Evolutionary conservation across 1,139 yeast species (phyloP).

Genomic region (Yamadazyma dushanensis): DNA sequence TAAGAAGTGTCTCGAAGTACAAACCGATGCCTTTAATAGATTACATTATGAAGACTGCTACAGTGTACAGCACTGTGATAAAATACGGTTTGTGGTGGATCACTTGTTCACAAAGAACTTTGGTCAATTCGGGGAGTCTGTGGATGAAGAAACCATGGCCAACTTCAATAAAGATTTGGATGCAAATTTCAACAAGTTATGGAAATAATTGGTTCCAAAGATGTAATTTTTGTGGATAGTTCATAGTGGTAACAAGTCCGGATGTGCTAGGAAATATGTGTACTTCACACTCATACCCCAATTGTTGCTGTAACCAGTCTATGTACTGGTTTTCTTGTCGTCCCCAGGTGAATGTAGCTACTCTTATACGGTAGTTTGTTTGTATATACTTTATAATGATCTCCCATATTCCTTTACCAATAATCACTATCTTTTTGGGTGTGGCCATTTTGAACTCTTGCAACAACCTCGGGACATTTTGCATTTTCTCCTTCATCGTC

Average conservation of each 20-base stretch:
- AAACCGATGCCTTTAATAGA: slow-evolving; percentile 34
- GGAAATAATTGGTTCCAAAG: slow-evolving; percentile 50
- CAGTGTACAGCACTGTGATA: slow-evolving; percentile 37
- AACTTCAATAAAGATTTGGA: slow-evolving; percentile 35
- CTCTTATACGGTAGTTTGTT: slow-evolving; percentile 11
- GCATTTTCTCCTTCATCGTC: slow-evolving; percentile 49
- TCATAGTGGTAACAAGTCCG: slow-evolving; percentile 63
- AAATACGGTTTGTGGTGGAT: slow-evolving; percentile 39
- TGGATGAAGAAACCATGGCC: slow-evolving; percentile 26
- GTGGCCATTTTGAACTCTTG: slow-evolving; percentile 37
- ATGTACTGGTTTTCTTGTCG: slow-evolving; percentile 28
- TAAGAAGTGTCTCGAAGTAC: slow-evolving; percentile 35
- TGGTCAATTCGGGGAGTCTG: slow-evolving; percentile 39
- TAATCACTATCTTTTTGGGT: slow-evolving; percentile 52
- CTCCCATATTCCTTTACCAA: slow-evolving; percentile 85
- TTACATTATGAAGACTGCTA: slow-evolving; percentile 43
- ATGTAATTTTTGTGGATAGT: slow-evolving; percentile 42
- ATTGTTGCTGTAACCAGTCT: slow-evolving; percentile 11
- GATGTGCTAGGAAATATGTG: slow-evolving; percentile 76
- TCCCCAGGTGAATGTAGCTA: slow-evolving; percentile 54
- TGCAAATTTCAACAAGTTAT: slow-evolving; percentile 31
- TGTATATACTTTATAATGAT: slow-evolving; percentile 42
- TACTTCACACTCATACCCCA: slow-evolving; percentile 20
- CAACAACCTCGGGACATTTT: slow-evolving; percentile 55
- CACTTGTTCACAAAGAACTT: slow-evolving; percentile 37